These are phyloP conservation scores for Bacidia rubella DNA, from an alignment of 495 filamentous ascomycete genomes.

Conservation along the genomic window DNA sequence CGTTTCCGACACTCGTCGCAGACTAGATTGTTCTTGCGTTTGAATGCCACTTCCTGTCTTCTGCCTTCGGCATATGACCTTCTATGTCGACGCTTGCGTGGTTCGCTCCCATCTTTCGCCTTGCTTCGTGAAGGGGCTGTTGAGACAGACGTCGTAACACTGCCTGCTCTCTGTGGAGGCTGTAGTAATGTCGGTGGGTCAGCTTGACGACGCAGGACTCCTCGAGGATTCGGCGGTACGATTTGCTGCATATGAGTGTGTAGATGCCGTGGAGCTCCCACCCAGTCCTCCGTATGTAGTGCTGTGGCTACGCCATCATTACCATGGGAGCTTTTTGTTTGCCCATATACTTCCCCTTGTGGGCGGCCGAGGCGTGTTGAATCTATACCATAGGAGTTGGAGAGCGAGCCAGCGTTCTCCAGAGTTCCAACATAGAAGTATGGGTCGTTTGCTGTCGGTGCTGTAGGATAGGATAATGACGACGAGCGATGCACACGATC, in stretches of 20 bases:
- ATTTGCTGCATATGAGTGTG: not conserved
- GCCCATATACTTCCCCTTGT: no score
- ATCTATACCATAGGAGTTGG: no score
- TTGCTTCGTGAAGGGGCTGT: not conserved
- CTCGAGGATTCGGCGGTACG: no score
- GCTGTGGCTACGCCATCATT: not conserved
- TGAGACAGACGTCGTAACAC: not conserved
- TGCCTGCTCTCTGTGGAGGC: not conserved
- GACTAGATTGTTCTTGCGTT: not conserved
- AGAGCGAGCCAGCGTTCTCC: no score
- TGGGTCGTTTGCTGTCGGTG: no score
- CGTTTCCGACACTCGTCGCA: not conserved
- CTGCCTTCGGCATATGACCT: not conserved
- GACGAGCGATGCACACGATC: no score
- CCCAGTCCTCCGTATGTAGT: not conserved
- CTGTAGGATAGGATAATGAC: no score
- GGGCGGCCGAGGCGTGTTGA: no score
- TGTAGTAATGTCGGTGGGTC: not conserved
- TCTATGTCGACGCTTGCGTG: not conserved
- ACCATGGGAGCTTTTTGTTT: not conserved
- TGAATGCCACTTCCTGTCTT: not conserved
- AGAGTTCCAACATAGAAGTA: no score
- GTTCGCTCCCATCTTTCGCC: not conserved
- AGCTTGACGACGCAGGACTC: not conserved
- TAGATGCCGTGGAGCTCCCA: not conserved